These are phyloP conservation scores for Nymphaea colorata DNA, from an alignment of 164 flowering plant species.

Conservation along the genomic window DNA sequence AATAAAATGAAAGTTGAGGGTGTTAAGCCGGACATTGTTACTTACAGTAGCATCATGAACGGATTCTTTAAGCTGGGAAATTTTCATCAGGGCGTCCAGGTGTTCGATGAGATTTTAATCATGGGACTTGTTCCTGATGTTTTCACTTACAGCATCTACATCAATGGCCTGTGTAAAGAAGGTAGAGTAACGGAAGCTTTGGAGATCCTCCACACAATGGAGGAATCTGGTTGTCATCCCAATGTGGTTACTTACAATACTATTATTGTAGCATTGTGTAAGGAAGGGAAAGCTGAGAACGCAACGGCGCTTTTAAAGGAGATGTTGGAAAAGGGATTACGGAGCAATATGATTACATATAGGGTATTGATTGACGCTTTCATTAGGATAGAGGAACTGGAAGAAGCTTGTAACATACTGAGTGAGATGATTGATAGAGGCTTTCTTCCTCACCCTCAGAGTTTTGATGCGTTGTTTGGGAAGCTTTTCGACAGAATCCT, in stretches of 20 bases:
- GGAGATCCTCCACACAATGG: constrained; percentile 44
- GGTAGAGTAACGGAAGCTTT: constrained; percentile 34
- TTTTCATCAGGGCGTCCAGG: constrained; percentile 33
- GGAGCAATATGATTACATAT: constrained; percentile 26
- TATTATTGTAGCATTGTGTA: constrained; percentile 25
- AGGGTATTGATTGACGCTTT: constrained; percentile 40
- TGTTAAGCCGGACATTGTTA: constrained; percentile 44
- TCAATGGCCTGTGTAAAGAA: constrained; percentile 56
- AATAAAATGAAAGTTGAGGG: constrained; percentile 50
- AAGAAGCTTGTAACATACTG: constrained; percentile 33
- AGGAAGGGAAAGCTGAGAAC: constrained; percentile 27
- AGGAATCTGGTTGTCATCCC: constrained; percentile 52
- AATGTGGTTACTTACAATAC: constrained; percentile 42
- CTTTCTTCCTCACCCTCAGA: constrained; percentile 15
- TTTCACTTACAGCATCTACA: constrained; percentile 49
- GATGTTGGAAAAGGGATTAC: constrained; percentile 41
- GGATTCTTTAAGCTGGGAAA: constrained; percentile 31
- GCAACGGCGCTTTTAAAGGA: constrained; percentile 25
- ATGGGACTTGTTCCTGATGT: constrained; percentile 66
- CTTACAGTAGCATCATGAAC: constrained; percentile 45
- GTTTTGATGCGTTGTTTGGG: constrained; percentile 31
- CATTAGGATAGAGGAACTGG: constrained; percentile 24
- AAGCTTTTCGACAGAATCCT: constrained; percentile 25
- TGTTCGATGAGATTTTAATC: constrained; percentile 78
- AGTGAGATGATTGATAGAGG: constrained; percentile 31